A percentile compares a stretch with the other conserved stretches of the same genome.
Conservation (phyloP, 2,329 filamentous ascomycete species). For the Coleophoma cylindrospora region DNA sequence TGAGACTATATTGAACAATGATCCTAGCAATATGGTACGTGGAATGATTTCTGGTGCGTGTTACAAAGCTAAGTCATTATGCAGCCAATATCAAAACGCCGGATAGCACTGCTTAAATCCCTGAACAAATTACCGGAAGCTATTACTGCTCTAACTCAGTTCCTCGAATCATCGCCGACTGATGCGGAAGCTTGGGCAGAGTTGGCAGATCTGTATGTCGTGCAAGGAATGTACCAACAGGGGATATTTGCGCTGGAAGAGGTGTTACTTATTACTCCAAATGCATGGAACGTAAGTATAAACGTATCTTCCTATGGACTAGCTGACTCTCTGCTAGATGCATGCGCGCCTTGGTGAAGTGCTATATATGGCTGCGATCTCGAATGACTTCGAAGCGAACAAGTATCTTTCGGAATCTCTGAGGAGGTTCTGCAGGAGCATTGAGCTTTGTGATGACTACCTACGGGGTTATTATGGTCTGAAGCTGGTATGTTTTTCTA, state of each 20-base stretch:
- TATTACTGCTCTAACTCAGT: conserved; percentile 64
- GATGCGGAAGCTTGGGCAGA: conserved; percentile 94
- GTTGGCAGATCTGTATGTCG: conserved; percentile 79
- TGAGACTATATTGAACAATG: conserved; percentile 65
- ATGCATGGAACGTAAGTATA: conserved; percentile 84
- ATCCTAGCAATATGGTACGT: conserved; percentile 75
- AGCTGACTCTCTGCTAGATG: conserved; percentile 48
- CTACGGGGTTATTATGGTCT: conserved; percentile 89
- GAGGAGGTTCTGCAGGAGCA: conserved; percentile 81
- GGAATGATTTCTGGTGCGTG: conserved; percentile 1
- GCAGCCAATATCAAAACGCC: conserved; percentile 79
- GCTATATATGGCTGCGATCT: conserved; percentile 62
- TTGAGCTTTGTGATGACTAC: conserved; percentile 92
- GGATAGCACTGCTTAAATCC: conserved; percentile 72
- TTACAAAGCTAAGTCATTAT: conserved; percentile 23
- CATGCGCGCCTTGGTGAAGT: conserved; percentile 85
- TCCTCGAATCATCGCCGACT: conserved; percentile 80
- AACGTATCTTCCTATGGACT: conserved; percentile 5
- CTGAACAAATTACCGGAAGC: conserved; percentile 69
- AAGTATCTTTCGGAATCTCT: conserved; percentile 66
- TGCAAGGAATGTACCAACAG: conserved; percentile 73
- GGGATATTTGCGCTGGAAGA: conserved; percentile 88
- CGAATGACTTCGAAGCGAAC: conserved; percentile 31
- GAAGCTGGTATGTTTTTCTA: conserved; percentile 56
- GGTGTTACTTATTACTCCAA: conserved; percentile 78